Evolutionary conservation across 495 filamentous ascomycete species (phyloP).

Genomic region (Lasiosphaeria hispida): DNA sequence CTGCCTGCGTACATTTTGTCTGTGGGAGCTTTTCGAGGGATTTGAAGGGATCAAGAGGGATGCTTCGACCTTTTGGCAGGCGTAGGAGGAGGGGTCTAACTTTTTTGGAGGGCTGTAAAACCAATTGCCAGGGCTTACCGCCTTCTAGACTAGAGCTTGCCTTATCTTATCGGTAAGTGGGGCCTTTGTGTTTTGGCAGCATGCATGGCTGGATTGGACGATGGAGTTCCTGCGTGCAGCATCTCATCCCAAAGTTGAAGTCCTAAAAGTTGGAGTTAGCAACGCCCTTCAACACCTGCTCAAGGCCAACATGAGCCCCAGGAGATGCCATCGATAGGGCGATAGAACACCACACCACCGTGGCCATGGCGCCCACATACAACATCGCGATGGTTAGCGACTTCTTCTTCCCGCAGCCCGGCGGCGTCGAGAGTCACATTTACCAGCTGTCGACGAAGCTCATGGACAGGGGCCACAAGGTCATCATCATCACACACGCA

Average conservation of each 20-base stretch:
- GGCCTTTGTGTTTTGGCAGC: not conserved
- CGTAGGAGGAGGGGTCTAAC: slow-evolving; percentile 12
- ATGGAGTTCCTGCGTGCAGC: slow-evolving; percentile 6
- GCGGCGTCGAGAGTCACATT: slow-evolving; percentile 95
- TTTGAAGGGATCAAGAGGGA: no score
- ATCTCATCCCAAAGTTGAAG: not conserved
- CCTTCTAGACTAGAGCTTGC: slow-evolving; percentile 9
- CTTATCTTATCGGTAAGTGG: slow-evolving; percentile 24
- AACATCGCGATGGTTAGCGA: slow-evolving; percentile 89
- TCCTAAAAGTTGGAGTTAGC: no score
- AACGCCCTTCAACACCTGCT: not conserved
- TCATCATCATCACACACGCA: slow-evolving; percentile 96
- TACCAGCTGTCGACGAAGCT: slow-evolving; percentile 96
- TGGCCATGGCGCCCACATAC: slow-evolving; percentile 57
- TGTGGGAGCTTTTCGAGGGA: no score
- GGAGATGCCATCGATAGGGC: not conserved
- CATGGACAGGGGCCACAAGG: slow-evolving; percentile 95
- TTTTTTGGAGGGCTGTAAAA: slow-evolving; percentile 12
- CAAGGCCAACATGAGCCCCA: not conserved
- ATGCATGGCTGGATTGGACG: not conserved
- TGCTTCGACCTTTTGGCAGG: not conserved
- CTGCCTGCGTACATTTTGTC: no score
- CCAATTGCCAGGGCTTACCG: slow-evolving; percentile 22
- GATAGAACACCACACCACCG: slow-evolving; percentile 2
- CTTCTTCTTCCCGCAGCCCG: slow-evolving; percentile 97